phyloP scores from a whole-genome alignment of 257 asterid genomes.

The Solanum rostratum region DNA sequence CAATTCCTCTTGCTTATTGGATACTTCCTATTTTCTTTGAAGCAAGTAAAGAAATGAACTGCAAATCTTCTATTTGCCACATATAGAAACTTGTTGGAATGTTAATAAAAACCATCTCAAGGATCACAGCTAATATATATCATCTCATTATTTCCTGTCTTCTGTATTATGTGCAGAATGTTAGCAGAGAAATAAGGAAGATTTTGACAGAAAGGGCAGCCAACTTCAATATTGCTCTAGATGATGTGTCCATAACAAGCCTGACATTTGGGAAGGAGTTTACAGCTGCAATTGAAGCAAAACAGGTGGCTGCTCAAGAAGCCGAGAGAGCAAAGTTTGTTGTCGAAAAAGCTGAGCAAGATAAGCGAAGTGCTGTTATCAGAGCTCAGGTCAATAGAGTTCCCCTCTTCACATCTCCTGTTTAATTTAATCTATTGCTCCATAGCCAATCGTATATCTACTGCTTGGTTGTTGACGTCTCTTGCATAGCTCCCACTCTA shows the following conservation, averaged over 20 bases:
- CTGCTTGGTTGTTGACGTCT: neutral
- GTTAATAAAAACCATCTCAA: neutral
- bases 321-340: slow-evolving; percentile 95
- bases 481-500: neutral
- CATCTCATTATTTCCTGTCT: neutral
- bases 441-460: neutral
- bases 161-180: slow-evolving; percentile 32
- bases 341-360: slow-evolving; percentile 93
- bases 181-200: slow-evolving; percentile 76
- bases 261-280: slow-evolving; percentile 83
- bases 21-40: too few species aligned
- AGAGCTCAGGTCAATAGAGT: slow-evolving; percentile 64
- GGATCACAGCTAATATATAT: neutral
- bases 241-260: slow-evolving; percentile 81
- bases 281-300: slow-evolving; percentile 95
- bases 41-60: neutral
- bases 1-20: too few species aligned
- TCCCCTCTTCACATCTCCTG: neutral
- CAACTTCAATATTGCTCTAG: slow-evolving; percentile 81
- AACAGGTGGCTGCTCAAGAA: slow-evolving; percentile 93
- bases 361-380: slow-evolving; percentile 76
- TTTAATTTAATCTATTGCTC: neutral
- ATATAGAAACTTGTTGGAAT: neutral
- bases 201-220: slow-evolving; percentile 77
- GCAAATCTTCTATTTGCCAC: neutral